Evolutionary conservation across 2,329 filamentous ascomycete species (phyloP).

Genomic region (Hymenoscyphus fructigenus): DNA sequence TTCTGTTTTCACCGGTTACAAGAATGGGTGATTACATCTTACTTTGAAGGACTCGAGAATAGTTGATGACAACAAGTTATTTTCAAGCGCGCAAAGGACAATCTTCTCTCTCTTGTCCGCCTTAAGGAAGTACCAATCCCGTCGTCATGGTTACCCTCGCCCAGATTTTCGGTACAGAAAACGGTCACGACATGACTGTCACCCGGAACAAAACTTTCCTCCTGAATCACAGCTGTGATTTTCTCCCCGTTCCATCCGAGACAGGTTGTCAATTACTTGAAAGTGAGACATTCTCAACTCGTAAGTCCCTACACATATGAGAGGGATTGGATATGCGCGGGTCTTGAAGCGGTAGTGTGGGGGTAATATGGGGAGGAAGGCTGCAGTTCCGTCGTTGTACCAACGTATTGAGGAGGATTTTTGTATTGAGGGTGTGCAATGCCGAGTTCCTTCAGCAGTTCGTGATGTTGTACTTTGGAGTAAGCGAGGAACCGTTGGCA

Average conservation of each 20-base stretch:
- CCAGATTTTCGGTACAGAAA: background rate
- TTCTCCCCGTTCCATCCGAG: background rate
- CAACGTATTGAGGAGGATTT: background rate
- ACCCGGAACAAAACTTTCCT: background rate
- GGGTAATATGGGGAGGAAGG: background rate
- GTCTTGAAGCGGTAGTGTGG: background rate
- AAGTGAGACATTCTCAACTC: no score
- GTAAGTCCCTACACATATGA: background rate
- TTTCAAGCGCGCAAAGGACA: no score
- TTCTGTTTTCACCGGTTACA: no score
- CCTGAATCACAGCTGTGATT: background rate
- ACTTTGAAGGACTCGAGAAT: no score
- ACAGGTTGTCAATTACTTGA: background rate
- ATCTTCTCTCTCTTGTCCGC: no score
- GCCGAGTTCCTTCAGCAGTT: background rate
- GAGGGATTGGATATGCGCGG: background rate
- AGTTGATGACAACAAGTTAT: no score
- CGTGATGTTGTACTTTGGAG: background rate
- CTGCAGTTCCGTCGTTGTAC: background rate
- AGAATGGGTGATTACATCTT: no score
- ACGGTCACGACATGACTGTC: background rate
- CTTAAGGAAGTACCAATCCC: no score
- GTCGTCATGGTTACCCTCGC: background rate
- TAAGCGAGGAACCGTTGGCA: background rate
- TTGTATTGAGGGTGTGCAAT: background rate